Conservation (phyloP, 1,284 basidiomycete species). For the Leccinum ponderosum region DNA sequence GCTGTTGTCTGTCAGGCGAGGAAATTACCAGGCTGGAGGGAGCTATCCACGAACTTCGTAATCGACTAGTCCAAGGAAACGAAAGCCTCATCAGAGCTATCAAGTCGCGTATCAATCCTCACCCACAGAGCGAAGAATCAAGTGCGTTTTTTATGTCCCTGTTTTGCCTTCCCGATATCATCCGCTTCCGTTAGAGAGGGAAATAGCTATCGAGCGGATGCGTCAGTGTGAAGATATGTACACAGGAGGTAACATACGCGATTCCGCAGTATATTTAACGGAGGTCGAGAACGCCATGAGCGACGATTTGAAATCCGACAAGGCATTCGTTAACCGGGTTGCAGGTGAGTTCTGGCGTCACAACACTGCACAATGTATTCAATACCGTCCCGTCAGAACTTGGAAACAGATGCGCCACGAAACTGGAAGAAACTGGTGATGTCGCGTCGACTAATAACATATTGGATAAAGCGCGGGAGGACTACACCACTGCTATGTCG, state of each 20-base stretch:
- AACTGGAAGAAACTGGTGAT: not conserved
- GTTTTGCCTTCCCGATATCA: no score
- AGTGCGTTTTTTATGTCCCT: not conserved
- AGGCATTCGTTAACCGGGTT: not conserved
- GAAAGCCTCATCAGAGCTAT: not conserved
- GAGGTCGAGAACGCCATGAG: not conserved
- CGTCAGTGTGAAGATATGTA: conserved; percentile 1
- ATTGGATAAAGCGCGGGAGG: not conserved
- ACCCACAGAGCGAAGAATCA: not conserved
- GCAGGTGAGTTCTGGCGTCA: not conserved
- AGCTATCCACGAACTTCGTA: not conserved
- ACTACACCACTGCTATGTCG: not conserved
- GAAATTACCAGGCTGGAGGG: not conserved
- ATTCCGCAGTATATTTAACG: not conserved
- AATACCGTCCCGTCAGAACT: not conserved
- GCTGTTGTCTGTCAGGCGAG: not conserved
- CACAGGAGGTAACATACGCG: not conserved
- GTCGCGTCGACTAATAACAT: not conserved
- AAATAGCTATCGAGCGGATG: not conserved
- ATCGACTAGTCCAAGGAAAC: not conserved
- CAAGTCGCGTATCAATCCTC: not conserved
- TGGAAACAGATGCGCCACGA: not conserved
- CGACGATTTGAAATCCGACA: not conserved
- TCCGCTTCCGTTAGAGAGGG: no score
- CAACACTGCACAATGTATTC: not conserved